phyloP scores from a whole-genome alignment of 108 stramenopile genomes.

The Skeletonema grethae region DNA sequence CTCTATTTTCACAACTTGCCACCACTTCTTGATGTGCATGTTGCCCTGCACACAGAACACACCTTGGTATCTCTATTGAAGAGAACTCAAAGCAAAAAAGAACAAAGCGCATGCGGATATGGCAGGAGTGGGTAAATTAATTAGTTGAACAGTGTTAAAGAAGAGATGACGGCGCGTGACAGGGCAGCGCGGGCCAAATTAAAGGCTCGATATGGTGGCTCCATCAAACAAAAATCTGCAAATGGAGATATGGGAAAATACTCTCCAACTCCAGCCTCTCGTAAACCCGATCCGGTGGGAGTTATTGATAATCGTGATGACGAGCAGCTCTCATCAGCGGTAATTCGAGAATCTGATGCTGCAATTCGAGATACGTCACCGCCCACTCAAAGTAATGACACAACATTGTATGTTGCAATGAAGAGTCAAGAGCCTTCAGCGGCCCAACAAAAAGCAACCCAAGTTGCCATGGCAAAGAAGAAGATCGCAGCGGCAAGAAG shows the following conservation, averaged over 20 bases:
- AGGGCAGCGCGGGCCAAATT: conserved; percentile 40
- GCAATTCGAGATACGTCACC: neutral
- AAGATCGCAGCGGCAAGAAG: neutral
- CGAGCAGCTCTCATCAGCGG: neutral
- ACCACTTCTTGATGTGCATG: too few relatives aligned
- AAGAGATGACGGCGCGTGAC: conserved; percentile 23
- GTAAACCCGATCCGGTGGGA: neutral
- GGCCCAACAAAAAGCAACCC: neutral
- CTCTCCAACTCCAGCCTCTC: neutral
- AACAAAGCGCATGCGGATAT: too few relatives aligned
- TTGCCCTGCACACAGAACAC: too few relatives aligned
- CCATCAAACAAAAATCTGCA: conserved; percentile 16
- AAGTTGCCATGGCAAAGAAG: neutral
- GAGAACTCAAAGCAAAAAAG: too few relatives aligned
- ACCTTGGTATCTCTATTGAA: too few relatives aligned
- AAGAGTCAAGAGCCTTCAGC: neutral
- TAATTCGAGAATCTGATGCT: neutral
- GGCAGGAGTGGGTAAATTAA: neutral
- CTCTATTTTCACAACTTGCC: neutral
- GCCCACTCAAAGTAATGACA: neutral
- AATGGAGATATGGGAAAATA: neutral
- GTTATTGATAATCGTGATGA: neutral
- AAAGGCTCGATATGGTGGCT: conserved; percentile 36
- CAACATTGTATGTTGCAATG: neutral
- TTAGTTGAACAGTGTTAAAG: neutral